These are phyloP conservation scores for Macrolepiota fuliginosa DNA, from an alignment of 768 basidiomycete genomes.

Conservation along the genomic window DNA sequence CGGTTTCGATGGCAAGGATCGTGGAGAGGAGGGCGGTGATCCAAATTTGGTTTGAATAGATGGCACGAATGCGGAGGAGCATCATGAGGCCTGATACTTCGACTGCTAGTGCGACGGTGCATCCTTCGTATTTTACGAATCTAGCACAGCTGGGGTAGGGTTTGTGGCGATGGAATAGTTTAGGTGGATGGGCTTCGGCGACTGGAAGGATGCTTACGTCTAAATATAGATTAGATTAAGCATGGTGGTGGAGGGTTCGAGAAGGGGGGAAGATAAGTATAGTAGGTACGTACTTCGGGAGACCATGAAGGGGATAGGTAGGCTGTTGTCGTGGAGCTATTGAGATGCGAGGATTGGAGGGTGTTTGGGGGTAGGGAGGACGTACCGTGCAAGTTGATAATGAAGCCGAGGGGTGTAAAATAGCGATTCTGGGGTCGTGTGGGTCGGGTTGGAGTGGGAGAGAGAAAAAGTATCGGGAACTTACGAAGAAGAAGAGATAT, in stretches of 20 bases:
- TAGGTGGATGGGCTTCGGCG: constrained; percentile 2
- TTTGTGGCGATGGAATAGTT: not conserved
- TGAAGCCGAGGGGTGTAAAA: constrained; percentile 59
- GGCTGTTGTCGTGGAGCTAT: constrained; percentile 23
- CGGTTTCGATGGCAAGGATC: constrained; percentile 43
- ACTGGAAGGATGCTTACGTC: constrained; percentile 9
- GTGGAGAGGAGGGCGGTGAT: constrained; percentile 26
- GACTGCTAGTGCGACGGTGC: constrained; percentile 30
- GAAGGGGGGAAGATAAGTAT: not conserved
- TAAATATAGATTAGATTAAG: constrained; percentile 4
- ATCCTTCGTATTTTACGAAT: constrained; percentile 51
- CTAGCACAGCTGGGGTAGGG: constrained; percentile 32
- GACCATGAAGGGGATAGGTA: constrained; percentile 42
- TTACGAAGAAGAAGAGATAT: constrained; percentile 42
- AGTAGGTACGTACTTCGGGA: constrained; percentile 29
- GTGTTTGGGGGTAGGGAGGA: not conserved
- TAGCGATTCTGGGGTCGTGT: constrained; percentile 51
- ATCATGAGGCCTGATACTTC: constrained; percentile 45
- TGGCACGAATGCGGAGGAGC: constrained; percentile 47
- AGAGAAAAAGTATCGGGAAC: constrained; percentile 13
- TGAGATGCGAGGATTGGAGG: not conserved
- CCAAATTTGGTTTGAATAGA: constrained; percentile 33
- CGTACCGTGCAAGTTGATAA: constrained; percentile 51
- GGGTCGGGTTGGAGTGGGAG: not conserved
- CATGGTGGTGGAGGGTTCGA: not conserved